Evolutionary conservation across 257 asterid species (phyloP).

Genomic region (Solanum piurae): DNA sequence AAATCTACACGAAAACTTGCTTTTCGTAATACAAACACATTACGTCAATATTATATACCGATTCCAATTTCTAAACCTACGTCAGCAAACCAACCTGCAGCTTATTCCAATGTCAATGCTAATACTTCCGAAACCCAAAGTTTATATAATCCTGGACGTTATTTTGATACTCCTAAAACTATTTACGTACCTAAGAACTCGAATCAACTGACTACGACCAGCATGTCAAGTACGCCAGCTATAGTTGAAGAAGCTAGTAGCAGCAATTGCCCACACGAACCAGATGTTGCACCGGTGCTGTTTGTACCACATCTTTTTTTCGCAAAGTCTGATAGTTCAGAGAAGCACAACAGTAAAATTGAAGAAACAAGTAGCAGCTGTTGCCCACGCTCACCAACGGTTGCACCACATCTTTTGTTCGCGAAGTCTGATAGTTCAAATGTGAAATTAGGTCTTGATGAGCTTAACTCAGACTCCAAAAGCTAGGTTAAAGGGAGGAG

Average conservation of each 20-base stretch:
- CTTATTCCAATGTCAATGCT: not conserved
- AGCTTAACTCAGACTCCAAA: no score
- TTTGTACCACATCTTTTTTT: constrained; percentile 29
- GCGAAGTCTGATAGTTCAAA: not conserved
- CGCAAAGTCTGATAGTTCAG: not conserved
- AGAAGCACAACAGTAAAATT: not conserved
- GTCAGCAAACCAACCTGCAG: not conserved
- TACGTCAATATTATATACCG: not conserved
- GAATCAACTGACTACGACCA: constrained; percentile 4
- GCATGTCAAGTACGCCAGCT: constrained; percentile 7
- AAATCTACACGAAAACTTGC: constrained; percentile 11
- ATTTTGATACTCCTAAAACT: not conserved
- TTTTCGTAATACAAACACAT: not conserved
- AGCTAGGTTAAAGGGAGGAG: not conserved
- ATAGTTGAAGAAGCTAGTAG: constrained; percentile 3
- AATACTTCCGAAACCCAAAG: not conserved
- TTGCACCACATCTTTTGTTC: not conserved
- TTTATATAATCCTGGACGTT: not conserved
- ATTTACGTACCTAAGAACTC: not conserved
- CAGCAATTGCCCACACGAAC: constrained; percentile 2
- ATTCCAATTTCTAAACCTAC: not conserved
- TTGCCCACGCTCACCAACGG: not conserved
- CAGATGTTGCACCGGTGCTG: constrained; percentile 1
- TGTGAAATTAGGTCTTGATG: not conserved
- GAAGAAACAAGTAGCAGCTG: not conserved